Percentiles rank a stretch among this genome's conserved stretches.
Conservation (phyloP, 768 basidiomycete genomes). For the Russula compacta region DNA sequence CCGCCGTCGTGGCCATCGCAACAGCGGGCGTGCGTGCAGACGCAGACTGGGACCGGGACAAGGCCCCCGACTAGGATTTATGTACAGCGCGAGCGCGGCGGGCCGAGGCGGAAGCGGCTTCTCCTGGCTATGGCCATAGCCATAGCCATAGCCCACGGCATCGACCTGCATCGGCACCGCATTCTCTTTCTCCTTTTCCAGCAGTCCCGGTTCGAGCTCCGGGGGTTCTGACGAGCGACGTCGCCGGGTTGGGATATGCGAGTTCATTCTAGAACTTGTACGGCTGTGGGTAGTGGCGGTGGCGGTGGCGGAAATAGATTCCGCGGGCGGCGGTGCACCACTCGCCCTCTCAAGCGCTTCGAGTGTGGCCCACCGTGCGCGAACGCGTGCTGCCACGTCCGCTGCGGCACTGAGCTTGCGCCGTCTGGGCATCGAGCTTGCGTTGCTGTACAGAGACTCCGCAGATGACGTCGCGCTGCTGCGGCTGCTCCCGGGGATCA, state of each 20-base stretch:
- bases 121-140: neutral
- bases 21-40: neutral
- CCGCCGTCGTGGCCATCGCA: too few species aligned
- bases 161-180: slow-evolving; percentile 8
- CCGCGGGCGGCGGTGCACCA: neutral
- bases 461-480: slow-evolving; percentile 16
- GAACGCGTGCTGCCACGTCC: slow-evolving; percentile 16
- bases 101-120: slow-evolving; percentile 14
- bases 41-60: neutral
- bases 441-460: slow-evolving; percentile 5
- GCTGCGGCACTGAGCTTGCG: slow-evolving; percentile 18
- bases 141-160: neutral
- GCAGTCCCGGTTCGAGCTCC: neutral
- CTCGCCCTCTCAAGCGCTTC: slow-evolving; percentile 13
- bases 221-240: neutral
- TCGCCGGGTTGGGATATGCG: neutral
- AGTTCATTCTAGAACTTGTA: neutral
- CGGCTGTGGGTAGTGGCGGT: neutral
- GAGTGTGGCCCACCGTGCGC: slow-evolving; percentile 18
- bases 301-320: neutral
- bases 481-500: slow-evolving; percentile 13
- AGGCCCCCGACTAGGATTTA: neutral
- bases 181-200: slow-evolving; percentile 6
- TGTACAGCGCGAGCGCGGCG: neutral
- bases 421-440: neutral